Base-by-base conservation (phyloP, 768 basidiomycete genomes). In the Terana coerulea region DNA sequence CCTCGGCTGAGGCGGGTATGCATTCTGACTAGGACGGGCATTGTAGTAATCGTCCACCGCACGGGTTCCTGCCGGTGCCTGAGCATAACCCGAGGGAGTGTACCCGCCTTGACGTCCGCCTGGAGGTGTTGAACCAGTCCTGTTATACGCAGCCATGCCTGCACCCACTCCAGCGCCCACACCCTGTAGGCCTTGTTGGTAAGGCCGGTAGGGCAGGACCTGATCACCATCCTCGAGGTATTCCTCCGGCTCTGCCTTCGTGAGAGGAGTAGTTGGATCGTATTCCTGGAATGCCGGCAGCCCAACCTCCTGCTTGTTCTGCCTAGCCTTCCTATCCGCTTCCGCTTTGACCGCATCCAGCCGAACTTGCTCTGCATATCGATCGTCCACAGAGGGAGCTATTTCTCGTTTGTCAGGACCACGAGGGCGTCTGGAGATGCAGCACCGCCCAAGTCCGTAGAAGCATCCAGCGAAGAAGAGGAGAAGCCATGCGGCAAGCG, bases 401-500 rank as follows among this genome's bases (percentile, higher is more conserved):
- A 24, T 21, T 21, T 72, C 72, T 26, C 64, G 65, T 39, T 67
- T 67, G 26, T 67, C 64, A 11, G 14, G 15, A 4, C 29, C 45
- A 24, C 71, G 67, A 11, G 71, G 72, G 35, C 83, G 78, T 25
- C 78, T 78, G 29, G 71, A 73, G n/a, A 92, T 77, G 63, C 93
- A 95, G 58, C 93, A 94, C 52, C 88, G 77, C 14, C 95, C 94
- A 34, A 92, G 60, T 2, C 84, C 78, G 63, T 83, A 95, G 72
- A 92, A 85, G 66, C 92, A 95, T 11, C 92, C 90, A 39, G 88
- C 86, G 68, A 97, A 87, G 77, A 94, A 91, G 36, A 98, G 75
- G 17, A 94, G 72, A 15, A 95, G 22, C 79, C 88, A 93, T 0
- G 91, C 90, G 1, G 81, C 86, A 29, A 98, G 79, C 2, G 91